A percentile compares a stretch with the other conserved stretches of the same genome.
These are phyloP conservation scores for Kwoniella sp. DNA, from an alignment of 768 basidiomycete species.

Conservation along the genomic window DNA sequence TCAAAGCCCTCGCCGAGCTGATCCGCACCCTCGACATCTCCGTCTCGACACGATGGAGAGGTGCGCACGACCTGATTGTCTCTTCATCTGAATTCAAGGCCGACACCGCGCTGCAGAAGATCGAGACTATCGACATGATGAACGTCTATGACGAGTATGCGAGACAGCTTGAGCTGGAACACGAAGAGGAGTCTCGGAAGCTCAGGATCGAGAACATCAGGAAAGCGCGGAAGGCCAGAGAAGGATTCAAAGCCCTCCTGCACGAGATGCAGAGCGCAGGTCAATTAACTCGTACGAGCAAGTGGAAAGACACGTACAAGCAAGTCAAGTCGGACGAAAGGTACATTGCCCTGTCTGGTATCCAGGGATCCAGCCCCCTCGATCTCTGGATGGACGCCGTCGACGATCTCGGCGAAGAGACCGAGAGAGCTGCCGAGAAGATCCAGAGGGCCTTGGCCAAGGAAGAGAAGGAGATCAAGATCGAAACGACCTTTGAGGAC, in stretches of 20 bases:
- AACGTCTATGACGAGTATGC: constrained; percentile 94
- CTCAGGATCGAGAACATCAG: constrained; percentile 80
- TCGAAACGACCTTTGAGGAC: constrained; percentile 49
- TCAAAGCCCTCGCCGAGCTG: constrained; percentile 77
- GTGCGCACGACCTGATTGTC: constrained; percentile 73
- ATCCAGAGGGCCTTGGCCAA: constrained; percentile 59
- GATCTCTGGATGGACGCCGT: constrained; percentile 96
- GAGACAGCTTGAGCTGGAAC: constrained; percentile 83
- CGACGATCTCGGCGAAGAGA: constrained; percentile 80
- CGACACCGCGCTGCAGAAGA: constrained; percentile 74
- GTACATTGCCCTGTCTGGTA: constrained; percentile 87
- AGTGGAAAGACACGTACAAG: constrained; percentile 89
- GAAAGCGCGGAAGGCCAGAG: constrained; percentile 83
- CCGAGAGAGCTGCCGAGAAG: constrained; percentile 74
- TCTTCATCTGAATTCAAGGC: constrained; percentile 76
- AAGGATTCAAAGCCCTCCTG: constrained; percentile 83
- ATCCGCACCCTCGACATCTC: constrained; percentile 88
- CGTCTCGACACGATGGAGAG: constrained; percentile 90
- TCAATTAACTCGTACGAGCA: constrained; percentile 75
- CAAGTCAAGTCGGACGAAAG: constrained; percentile 73
- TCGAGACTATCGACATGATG: constrained; percentile 89
- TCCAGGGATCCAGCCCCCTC: constrained; percentile 89
- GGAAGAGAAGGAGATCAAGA: constrained; percentile 35
- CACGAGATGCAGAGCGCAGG: constrained; percentile 68
- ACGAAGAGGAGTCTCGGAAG: constrained; percentile 80